Conservation (phyloP, 441 rosid species). For the Erodium moschatum region DNA sequence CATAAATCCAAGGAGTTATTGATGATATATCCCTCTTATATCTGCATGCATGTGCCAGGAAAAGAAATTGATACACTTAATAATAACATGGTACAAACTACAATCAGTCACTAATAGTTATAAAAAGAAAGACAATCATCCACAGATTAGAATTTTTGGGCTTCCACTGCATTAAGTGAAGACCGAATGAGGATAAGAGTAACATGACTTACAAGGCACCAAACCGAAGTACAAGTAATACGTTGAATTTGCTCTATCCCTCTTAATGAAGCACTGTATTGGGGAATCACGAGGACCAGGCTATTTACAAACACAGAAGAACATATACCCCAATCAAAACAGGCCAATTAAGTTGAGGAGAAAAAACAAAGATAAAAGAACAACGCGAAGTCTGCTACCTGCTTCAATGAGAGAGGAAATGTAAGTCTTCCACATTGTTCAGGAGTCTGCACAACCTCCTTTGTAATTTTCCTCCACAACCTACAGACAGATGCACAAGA, state of each 20-base stretch:
- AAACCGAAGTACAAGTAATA: constrained; percentile 90
- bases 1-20: no score
- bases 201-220: constrained; percentile 54
- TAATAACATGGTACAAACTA: no score
- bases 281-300: constrained; percentile 79
- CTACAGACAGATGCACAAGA: constrained; percentile 91
- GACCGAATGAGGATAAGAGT: constrained; percentile 31
- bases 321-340: neutral
- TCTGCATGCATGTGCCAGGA: no score
- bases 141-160: neutral
- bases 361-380: constrained; percentile 7
- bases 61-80: no score
- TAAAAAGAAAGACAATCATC: no score
- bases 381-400: constrained; percentile 32
- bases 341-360: neutral
- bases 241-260: constrained; percentile 80
- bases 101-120: no score
- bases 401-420: constrained; percentile 87
- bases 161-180: neutral
- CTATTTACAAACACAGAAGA: constrained; percentile 28
- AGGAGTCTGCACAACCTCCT: constrained; percentile 75
- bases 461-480: constrained; percentile 92
- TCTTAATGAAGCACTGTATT: constrained; percentile 86
- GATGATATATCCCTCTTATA: no score
- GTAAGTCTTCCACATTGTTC: constrained; percentile 84